Evolutionary conservation across 306 rosid genomes (phyloP), one percentile per base, ranked within the genome.

Genomic region (Glycine tomentella): DNA sequence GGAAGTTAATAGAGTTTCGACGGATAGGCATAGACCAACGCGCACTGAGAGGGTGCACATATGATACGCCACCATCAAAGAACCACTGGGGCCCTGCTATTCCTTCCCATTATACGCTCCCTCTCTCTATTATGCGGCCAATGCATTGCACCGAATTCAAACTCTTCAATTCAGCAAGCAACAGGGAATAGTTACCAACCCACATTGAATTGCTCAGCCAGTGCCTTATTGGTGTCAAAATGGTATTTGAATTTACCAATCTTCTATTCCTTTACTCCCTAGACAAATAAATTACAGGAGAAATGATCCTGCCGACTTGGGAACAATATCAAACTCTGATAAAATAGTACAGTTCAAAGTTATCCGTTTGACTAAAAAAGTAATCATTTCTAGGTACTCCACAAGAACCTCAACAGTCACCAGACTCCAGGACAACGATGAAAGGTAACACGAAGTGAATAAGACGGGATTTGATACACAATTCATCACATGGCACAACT

Each of bases 381-480:
- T 45, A 14, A 33, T 25, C 1, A 46, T 68, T 56, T 57, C 56
- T 44, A 16, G 17, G 51, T 65, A 51, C 10, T 68, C 63, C 56
- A 46, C 49, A 9, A 9, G n/a, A 46, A 57, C 64, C 75, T 64
- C 44, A 16, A 12, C 31, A 65, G 51, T 66, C 6, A 55, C 56
- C 50, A 63, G 63, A 40, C 51, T 72, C 44, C 64, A 50, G 74
- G 16, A 15, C 79, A 7, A n/a, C n/a, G 58, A 62, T 34, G 53
- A 71, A 64, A 72, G 66, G 17, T 53, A 48, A 61, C 59, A 77
- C 53, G 20, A 62, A 52, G 66, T 52, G 34, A 63, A 40, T 40
- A 59, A 76, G 42, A 82, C 53, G 16, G 76, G 64, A n/a, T 68
- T 57, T 59, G 77, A 76, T 68, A 82, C 75, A 55, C 66, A 14